Base-by-base conservation (phyloP, 768 basidiomycete genomes). In the Tylopilus sp. region DNA sequence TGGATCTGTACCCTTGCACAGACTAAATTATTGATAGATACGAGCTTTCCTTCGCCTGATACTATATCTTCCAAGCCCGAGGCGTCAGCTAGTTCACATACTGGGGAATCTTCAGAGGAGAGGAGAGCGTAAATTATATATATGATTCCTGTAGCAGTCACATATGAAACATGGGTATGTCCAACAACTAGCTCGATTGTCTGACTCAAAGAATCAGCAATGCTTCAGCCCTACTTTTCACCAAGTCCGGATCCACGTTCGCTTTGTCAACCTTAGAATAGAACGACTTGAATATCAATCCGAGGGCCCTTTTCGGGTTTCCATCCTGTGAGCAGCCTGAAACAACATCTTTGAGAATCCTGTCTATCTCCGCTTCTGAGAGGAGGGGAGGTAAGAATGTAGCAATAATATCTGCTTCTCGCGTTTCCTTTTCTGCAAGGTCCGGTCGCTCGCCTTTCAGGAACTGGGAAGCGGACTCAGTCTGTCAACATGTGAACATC, bases 251-350 rank as follows among this genome's bases (percentile, higher is more conserved):
- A 57, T 85, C 80, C 7, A 88, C 85, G 12, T 64, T 64, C 3
- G 79, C 76, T 58, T 77, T 81, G 65, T 88, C 83, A 4, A 87
- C 75, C 53, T 71, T 70, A 13, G 73, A 64, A 64, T 85, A 88
- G 62, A 90, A 88, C 11, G 70, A 68, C 65, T 83, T 86, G 67
- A 85, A 76, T 52, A 88, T 68, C 40, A 66, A 60, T 31, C 83
- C 83, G 10, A 78, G 54, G 12, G 51, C 58, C 57, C 55, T 50
- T 53, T 60, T 57, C n/a, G 63, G 48, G 53, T 58, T 57, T 8
- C 33, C 48, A 9, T 65, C 58, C 5, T 9, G 47, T n/a, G 64
- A 47, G 21, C 52, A 55, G 43, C 54, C 47, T 1, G 66, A 57
- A 36, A 82, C 62, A 20, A 77, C 70, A 15, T 73, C 71, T 41